Conservation (phyloP, 2,329 filamentous ascomycete species). For the Talaromyces atroroseus region DNA sequence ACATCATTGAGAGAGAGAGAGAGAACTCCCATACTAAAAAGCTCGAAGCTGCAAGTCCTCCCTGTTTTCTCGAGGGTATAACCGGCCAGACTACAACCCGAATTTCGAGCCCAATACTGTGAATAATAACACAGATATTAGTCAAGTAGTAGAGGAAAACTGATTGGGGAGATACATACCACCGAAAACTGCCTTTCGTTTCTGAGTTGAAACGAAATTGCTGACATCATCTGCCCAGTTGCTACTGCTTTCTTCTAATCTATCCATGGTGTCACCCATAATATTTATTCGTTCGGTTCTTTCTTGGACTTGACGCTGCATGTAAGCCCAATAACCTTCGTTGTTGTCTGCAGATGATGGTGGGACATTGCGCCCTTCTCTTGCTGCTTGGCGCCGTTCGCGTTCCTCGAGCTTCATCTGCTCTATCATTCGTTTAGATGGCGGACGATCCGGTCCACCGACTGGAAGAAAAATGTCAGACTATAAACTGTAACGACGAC, state of each 20-base stretch:
- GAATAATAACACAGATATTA: not conserved
- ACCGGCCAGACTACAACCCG: constrained; percentile 6
- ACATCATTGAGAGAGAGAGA: not conserved
- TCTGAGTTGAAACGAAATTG: constrained; percentile 82
- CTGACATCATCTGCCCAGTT: constrained; percentile 83
- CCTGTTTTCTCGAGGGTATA: not conserved
- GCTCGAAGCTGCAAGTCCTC: not conserved
- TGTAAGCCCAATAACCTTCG: constrained; percentile 67
- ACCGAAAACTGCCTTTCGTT: constrained; percentile 74
- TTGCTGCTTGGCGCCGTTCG: constrained; percentile 38
- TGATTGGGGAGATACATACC: constrained; percentile 30
- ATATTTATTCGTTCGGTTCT: constrained; percentile 80
- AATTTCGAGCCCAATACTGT: constrained; percentile 16
- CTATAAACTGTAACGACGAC: not conserved
- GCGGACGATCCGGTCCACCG: constrained; percentile 78
- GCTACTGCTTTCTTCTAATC: constrained; percentile 70
- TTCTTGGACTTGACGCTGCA: constrained; percentile 82
- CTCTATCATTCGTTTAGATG: constrained; percentile 80
- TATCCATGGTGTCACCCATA: constrained; percentile 79
- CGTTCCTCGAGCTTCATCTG: constrained; percentile 71
- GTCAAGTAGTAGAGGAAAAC: not conserved
- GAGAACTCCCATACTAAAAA: not conserved
- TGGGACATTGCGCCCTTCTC: constrained; percentile 33
- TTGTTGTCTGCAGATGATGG: constrained; percentile 43
- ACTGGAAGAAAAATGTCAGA: constrained; percentile 39